Percentiles rank a stretch among this genome's conserved stretches.
Evolutionary conservation across 805 yeast species (phyloP).

Genomic region (Priceomyces fermenticarens): DNA sequence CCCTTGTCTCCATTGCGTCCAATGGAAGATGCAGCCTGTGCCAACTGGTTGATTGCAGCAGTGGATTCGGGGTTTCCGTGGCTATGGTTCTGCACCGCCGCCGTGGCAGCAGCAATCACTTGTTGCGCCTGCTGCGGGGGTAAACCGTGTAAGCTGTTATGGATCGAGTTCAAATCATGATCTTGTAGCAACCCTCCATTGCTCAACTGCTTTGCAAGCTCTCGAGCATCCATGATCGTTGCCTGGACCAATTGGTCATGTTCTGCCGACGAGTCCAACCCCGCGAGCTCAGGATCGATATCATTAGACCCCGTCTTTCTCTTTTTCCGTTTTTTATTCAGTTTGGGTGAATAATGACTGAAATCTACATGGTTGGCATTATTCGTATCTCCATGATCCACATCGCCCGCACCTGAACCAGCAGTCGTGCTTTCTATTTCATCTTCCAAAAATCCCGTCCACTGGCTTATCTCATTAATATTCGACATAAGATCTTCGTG

Average conservation of each 20-base stretch:
- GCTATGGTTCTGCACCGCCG: conserved; percentile 19
- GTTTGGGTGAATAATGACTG: conserved; percentile 2
- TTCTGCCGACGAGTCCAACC: conserved; percentile 37
- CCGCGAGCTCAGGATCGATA: conserved; percentile 39
- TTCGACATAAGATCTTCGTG: conserved; percentile 42
- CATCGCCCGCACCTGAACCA: conserved; percentile 1
- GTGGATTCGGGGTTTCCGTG: conserved; percentile 12
- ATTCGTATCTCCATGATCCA: conserved; percentile 1
- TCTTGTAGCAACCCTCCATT: conserved; percentile 10
- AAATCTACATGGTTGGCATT: conserved; percentile 3
- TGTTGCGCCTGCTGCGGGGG: conserved; percentile 28
- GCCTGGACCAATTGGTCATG: conserved; percentile 68
- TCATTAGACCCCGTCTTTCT: conserved; percentile 13
- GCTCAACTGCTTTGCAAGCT: conserved; percentile 48
- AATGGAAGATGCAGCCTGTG: conserved; percentile 26
- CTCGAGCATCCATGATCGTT: conserved; percentile 66
- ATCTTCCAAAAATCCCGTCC: conserved; percentile 52
- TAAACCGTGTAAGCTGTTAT: conserved; percentile 13
- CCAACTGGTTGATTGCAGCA: conserved; percentile 25
- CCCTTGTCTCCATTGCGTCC: conserved; percentile 3
- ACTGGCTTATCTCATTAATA: conserved; percentile 50
- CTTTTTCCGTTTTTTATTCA: conserved; percentile 12
- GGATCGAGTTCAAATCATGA: conserved; percentile 7
- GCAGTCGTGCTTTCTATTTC: conserved; percentile 17
- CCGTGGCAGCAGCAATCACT: conserved; percentile 24